phyloP scores from a whole-genome alignment of 805 yeast genomes.

The Wickerhamiella sorbophila region DNA sequence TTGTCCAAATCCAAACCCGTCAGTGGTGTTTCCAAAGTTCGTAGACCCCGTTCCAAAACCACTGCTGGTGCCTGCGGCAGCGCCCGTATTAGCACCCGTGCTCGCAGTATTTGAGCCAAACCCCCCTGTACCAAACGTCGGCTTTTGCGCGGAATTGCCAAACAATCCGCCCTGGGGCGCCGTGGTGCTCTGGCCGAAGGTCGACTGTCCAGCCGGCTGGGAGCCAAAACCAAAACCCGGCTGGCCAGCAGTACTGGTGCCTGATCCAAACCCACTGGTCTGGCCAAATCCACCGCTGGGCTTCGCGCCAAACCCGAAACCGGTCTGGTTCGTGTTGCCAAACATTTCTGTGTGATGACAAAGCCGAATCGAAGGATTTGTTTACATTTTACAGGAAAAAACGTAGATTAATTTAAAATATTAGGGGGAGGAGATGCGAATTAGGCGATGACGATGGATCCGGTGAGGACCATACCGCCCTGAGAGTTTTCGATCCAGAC shows the following conservation, averaged over 20 bases:
- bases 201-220: too few species aligned
- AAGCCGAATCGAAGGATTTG: background rate
- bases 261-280: background rate
- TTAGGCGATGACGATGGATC: constrained; percentile 8
- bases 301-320: background rate
- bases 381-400: background rate
- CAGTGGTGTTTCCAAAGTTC: constrained; percentile 2
- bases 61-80: constrained; percentile 15
- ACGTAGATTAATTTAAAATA: background rate
- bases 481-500: constrained; percentile 12
- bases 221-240: too few species aligned
- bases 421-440: background rate
- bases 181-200: too few species aligned
- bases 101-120: constrained; percentile 2
- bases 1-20: background rate
- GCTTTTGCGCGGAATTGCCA: constrained; percentile 13
- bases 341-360: background rate
- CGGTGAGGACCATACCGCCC: constrained; percentile 10
- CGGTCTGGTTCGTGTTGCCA: background rate
- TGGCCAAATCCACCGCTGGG: too few species aligned
- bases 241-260: too few species aligned
- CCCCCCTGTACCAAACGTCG: constrained; percentile 20
- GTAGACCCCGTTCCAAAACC: too few species aligned
- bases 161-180: constrained; percentile 13
- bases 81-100: constrained; percentile 2